phyloP scores from a whole-genome alignment of 2,329 filamentous ascomycete species.

The Penicillium sp. region DNA sequence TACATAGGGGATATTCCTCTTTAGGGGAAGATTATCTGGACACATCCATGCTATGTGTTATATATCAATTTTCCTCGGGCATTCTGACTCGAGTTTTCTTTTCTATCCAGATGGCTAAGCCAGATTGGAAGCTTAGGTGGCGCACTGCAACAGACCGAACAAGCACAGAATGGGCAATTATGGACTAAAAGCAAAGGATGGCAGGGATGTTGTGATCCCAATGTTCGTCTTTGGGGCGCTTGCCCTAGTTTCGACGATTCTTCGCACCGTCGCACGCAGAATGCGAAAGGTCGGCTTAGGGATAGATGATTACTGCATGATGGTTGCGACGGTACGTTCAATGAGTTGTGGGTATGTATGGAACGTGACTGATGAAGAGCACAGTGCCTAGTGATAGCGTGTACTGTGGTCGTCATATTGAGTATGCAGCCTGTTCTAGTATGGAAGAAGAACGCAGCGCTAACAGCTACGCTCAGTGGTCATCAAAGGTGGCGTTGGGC shows the following conservation, averaged over 20 bases:
- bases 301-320: constrained; percentile 4
- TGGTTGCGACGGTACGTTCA: neutral
- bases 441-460: neutral
- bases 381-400: constrained; percentile 1
- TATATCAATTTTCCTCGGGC: neutral
- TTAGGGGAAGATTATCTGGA: neutral
- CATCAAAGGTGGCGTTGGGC: neutral
- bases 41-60: neutral
- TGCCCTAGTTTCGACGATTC: neutral
- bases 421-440: neutral
- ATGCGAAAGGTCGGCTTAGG: constrained; percentile 1
- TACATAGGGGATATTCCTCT: neutral
- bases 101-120: neutral
- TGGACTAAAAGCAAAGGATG: neutral
- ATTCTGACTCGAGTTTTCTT: neutral
- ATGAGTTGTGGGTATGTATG: neutral
- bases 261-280: neutral
- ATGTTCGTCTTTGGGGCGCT: neutral
- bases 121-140: neutral
- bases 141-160: neutral
- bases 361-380: neutral
- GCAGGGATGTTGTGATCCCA: constrained; percentile 1
- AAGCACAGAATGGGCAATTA: neutral
- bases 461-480: neutral
- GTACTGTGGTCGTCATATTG: constrained; percentile 5